Conservation (phyloP, 495 filamentous ascomycete species). For the Aspergillus nanangensis region DNA sequence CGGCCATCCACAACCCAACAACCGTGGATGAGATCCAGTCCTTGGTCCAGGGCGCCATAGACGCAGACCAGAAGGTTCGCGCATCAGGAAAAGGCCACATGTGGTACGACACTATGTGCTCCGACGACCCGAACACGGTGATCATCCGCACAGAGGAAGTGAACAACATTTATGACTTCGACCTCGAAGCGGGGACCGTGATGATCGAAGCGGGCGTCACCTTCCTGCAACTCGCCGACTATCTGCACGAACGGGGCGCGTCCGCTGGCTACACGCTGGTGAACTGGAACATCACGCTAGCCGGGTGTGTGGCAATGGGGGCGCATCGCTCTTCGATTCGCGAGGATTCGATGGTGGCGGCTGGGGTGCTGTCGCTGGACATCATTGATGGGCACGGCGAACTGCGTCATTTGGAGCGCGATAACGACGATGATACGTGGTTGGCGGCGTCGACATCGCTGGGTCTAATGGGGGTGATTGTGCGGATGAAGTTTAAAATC, state of each 20-base stretch:
- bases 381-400: constrained; percentile 8
- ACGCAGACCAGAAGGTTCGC: constrained; percentile 6
- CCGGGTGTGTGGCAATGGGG: constrained; percentile 11
- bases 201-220: constrained; percentile 13
- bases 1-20: constrained; percentile 2
- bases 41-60: constrained; percentile 7
- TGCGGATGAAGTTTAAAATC: constrained; percentile 11
- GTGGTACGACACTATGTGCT: constrained; percentile 16
- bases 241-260: constrained; percentile 7
- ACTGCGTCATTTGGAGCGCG: constrained; percentile 9
- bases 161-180: constrained; percentile 9
- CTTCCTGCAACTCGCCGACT: constrained; percentile 11
- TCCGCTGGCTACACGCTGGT: constrained; percentile 11
- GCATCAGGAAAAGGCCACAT: constrained; percentile 10
- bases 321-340: constrained; percentile 11
- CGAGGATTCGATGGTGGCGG: constrained; percentile 12
- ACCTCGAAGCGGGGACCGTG: constrained; percentile 7
- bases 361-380: constrained; percentile 7
- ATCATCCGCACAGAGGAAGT: constrained; percentile 11
- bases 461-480: constrained; percentile 10
- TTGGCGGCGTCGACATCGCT: constrained; percentile 12
- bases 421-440: constrained; percentile 9
- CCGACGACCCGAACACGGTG: constrained; percentile 12
- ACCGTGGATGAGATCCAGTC: constrained; percentile 6
- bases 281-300: constrained; percentile 12